Evolutionary conservation across 768 basidiomycete genomes (phyloP), one percentile per base, ranked within the genome.

Genomic region (Serpula lacrymans): DNA sequence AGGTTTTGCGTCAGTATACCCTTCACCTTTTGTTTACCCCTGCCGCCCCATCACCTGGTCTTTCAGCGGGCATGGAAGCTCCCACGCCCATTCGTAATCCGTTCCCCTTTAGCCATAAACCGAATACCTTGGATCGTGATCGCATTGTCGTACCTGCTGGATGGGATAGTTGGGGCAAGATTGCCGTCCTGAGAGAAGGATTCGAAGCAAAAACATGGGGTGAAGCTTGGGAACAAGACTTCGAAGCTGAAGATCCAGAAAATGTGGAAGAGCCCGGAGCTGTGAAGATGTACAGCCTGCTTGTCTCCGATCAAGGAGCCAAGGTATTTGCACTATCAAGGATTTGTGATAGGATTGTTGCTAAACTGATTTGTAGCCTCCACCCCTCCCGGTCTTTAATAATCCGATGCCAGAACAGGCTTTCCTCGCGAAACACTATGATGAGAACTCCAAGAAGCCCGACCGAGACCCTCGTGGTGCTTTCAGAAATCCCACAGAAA

Each of bases 121-220:
- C 96, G 2, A 98, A 97, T 57, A 85, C 88, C 0, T 70, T 98
- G 33, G 96, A 98, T 58, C 81, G 96, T 23, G 94, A 97, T 54
- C 83, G 80, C 10, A 84, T 97, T 37, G 78, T 96, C 31, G 82
- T 98, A 5, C 96, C 95, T 1, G 78, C 90, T 2, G 96, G 96
- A 1, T 99, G 96, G 96, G 96, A 98, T 57, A 90, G 88, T 50
- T 96, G 91, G 88, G 93, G 94, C 0, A 98, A 97, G 69, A 95
- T 97, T 42, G 70, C 75, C 2, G 85, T 97, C 1, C 65, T 98
- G 40, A 68, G 92, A 41, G 96, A 98, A 28, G 88, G 88, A 1
- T 99, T 97, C 52, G 92, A 96, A 39, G 81, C 88, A 1, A 82
- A 79, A 45, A 55, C 69, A 34, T 87, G 84, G 81, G 85, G 82